phyloP scores from a whole-genome alignment of 2,329 filamentous ascomycete species.

The Penicillium sp. region DNA sequence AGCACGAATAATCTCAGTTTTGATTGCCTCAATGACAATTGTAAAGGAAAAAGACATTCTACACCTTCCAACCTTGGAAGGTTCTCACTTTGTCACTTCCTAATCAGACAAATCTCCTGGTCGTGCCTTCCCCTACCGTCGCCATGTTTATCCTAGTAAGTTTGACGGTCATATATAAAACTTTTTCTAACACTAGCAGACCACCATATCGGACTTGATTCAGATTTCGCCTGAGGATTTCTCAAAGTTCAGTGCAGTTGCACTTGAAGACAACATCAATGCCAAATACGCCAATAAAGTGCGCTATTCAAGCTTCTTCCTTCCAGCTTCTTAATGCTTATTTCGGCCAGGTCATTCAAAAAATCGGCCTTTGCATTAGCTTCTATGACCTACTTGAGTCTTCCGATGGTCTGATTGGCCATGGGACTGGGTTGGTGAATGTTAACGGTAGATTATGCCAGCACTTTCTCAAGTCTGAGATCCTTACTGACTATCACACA shows the following conservation, averaged over 20 bases:
- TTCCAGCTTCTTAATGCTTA: not conserved
- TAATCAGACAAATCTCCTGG: not conserved
- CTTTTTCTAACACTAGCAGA: conserved; percentile 46
- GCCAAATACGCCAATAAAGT: conserved; percentile 92
- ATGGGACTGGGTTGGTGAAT: conserved; percentile 84
- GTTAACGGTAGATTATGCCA: conserved; percentile 61
- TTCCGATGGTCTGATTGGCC: conserved; percentile 86
- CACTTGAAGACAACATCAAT: conserved; percentile 95
- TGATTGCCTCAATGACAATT: not conserved
- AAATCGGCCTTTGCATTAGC: conserved; percentile 85
- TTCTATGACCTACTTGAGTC: conserved; percentile 83
- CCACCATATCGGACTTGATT: conserved; percentile 86
- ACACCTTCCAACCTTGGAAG: not conserved
- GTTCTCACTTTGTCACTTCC: not conserved
- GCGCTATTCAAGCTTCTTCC: not conserved
- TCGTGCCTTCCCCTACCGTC: not conserved
- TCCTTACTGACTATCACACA: conserved; percentile 29
- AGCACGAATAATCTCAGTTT: conserved; percentile 2
- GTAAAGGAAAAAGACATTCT: not conserved
- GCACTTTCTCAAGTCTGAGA: not conserved
- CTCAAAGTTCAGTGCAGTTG: conserved; percentile 65
- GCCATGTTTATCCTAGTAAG: conserved; percentile 46
- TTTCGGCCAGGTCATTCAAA: conserved; percentile 65
- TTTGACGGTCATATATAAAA: conserved; percentile 16
- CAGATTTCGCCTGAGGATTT: conserved; percentile 87